Base-by-base conservation (phyloP, 2,329 filamentous ascomycete species). In the Xylaria sp. region DNA sequence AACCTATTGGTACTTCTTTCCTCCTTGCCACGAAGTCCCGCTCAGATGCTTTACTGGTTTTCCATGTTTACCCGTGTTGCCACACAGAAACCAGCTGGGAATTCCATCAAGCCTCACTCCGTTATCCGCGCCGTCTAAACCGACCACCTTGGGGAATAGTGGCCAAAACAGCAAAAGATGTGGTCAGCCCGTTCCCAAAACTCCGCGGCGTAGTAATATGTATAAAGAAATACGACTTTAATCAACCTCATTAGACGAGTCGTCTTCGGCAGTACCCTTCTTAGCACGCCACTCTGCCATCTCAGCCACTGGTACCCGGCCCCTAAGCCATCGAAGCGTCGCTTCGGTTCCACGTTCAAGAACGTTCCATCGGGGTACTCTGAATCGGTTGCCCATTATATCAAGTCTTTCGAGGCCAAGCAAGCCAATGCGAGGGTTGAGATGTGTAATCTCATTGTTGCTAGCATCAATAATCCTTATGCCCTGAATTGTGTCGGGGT, bases 271-370 rank as follows among this genome's bases (percentile, higher is more conserved):
- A 19, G 15, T 25, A 10, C 63, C 63, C 1, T 79, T 77, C 27
- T 78, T 78, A 8, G 77, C 80, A 59, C 77, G 81, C 85, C 85
- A 87, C n/a, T 79, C 77, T 0, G 75, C 81, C 83, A 83, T 85
- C 69, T 87, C 85, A 0, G 81, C 83, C 1, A 83, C 80, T 0
- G 91, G 88, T 35, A 96, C 89, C 57, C 90, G 85, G 27, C 92
- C 90, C 62, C 91, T 85, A 52, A 97, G 76, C 90, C 92, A 97
- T 51, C 87, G 83, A 67, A 97, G 78, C 0, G 92, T 89, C 2
- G 91, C 90, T 69, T 96, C 92, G 0, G 93, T 97, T 0, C 94
- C 94, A 64, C 92, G 90, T 62, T 94, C 90, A 48, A 98, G 78
- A 6, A 97, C 85, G 65, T 90, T 90, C 79, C 90, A 93, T 58